Base-by-base conservation (phyloP, 140 eudicot species). In the Oenanthe javanica region DNA sequence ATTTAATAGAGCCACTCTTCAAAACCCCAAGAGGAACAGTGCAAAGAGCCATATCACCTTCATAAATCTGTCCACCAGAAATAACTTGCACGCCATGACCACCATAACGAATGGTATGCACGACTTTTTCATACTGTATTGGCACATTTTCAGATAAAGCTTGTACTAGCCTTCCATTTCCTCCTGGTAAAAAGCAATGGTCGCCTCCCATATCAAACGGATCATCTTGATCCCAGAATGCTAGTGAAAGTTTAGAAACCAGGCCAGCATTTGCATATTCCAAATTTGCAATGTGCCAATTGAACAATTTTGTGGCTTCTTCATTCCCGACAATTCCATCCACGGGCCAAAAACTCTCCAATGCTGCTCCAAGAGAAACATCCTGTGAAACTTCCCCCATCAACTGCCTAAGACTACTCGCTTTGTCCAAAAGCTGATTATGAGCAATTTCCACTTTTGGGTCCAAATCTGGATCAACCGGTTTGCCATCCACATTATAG, bases 131-230 rank as follows among this genome's bases (percentile, higher is more conserved):
- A 74, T 92, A 95, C 40, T 84, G 83, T 79, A 95, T 88, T 6
- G 96, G 88, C 42, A 95, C 92, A 59, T 88, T 89, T 81, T 95
- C 99, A 8, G 91, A 83, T 79, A 95, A 86, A 10, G 97, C 99
- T 66, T 89, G 91, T 74, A 95, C 90, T 75, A 95, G 84, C 71
- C 84, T 88, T 27, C 92, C 97, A 70, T 95, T 95, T 21, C 99
- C 99, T 81, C 99, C 99, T 47, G 92, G 87, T 81, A 90, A 81
- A 81, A 95, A 95, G 82, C 99, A 95, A 79, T 95, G 99, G 80
- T 92, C 99, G 6, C 99, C 99, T 27, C 99, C 99, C 99, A 95
- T 95, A 84, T 95, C 99, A 84, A 86, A 95, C 15, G 97, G 97
- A 81, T 95, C 99, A 85, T 95, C 99, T 82, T 95, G 99, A 81